Base-by-base conservation (phyloP, 768 basidiomycete species). In the Dictyophora rubrovolvata region DNA sequence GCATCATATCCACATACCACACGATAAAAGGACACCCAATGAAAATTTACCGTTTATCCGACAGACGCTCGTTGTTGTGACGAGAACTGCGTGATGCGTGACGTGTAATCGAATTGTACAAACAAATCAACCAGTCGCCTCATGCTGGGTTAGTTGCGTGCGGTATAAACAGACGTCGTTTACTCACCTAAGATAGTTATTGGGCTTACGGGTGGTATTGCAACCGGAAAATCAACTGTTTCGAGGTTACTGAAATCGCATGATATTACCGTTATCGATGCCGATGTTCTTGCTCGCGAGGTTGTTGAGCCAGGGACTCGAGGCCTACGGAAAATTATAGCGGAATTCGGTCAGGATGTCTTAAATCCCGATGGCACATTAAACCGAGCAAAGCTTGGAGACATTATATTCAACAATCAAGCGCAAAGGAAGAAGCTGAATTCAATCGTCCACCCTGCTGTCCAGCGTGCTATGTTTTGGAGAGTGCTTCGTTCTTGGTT, bases 181-280 rank as follows among this genome's bases (percentile, higher is more conserved):
- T 42, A 14, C 14, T 42, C n/a, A n/a, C n/a, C 10, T 42, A 2
- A 21, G 8, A 53, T 34, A 95, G 94, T 98, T 60, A 81, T 96
- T 62, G 95, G 96, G 46, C 81, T 99, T 20, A 97, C 95, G 28
- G 96, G 96, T 8, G 92, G 94, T 1, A 97, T 99, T 60, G 91
- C 93, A 20, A 93, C 93, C 7, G 93, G 95, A 55, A 99, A 99
- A 74, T 96, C 94, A 0, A 89, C 93, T 12, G 96, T 93, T 11
- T 90, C 93, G 0, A 71, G 73, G 7, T 75, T 93, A 47, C 76
- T 98, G 36, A 78, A 79, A 54, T 73, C 77, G 0, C 84, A 84
- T 64, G 65, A 70, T 33, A 73, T 98, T 33, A 89, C 92, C n/a
- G 74, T 98, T 64, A 80, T 98, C 65, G 96, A 99, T 68, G 93